Base-by-base conservation (phyloP, 805 yeast species). In the Scheffersomyces lignosus region DNA sequence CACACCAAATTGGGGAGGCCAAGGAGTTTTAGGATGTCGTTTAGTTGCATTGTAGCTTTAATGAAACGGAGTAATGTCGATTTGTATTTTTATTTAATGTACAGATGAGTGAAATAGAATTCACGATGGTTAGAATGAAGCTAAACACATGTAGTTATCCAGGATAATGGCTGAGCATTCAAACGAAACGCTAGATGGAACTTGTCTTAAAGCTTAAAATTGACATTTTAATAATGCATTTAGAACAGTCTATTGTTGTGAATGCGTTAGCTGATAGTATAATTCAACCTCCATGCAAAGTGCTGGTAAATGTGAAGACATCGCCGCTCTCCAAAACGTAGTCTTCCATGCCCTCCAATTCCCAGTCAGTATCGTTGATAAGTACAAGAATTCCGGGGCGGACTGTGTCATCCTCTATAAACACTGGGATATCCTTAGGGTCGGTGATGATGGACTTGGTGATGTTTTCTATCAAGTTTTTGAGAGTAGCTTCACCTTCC, bases 291-390 rank as follows among this genome's bases (percentile, higher is more conserved):
- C 99, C 99, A 51, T 91, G 99, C 43, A 91, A 67, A 3, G 99
- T 93, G 28, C 95, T 85, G 1, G 97, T 91, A 53, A 91, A 91
- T 3, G 95, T 80, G 27, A 91, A 74, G 15, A 78, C 71, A 59
- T 91, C 99, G 9, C 85, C 82, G 32, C 75, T 64, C 58, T 87
- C 84, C 12, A 93, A 58, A n/a, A 71, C 78, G 52, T 89, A 89
- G 7, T 78, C 83, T 49, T 87, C 89, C 60, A 83, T 89, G 8
- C 88, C 98, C 58, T 89, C 95, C 10, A 91, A 63, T 54, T 91
- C 99, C 98, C 98, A 91, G 64, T 91, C 99, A 0, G 95, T 81
- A 56, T 91, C 98, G 54, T 91, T 91, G 44, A 91, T 84, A 38
- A 91, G 71, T 7, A 93, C 96, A 43, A 91, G 67, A 31, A 91